Evolutionary conservation across 2,329 filamentous ascomycete genomes (phyloP).

Genomic region (Colletotrichum aenigma): DNA sequence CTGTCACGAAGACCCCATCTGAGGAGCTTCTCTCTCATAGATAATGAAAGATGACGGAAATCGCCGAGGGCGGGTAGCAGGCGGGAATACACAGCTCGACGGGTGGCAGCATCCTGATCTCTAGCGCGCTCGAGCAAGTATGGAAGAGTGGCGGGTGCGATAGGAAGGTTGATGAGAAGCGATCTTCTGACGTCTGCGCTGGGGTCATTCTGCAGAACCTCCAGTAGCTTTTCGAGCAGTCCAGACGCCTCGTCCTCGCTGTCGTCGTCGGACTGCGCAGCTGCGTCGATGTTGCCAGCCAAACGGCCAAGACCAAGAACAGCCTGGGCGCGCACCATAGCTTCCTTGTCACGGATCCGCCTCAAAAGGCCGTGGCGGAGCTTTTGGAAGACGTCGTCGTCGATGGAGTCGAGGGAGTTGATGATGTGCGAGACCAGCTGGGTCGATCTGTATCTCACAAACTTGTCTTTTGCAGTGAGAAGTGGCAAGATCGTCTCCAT

Average conservation of each 20-base stretch:
- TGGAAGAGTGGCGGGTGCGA: slow-evolving; percentile 80
- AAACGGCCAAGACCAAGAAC: slow-evolving; percentile 88
- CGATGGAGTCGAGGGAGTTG: slow-evolving; percentile 89
- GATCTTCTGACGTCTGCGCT: slow-evolving; percentile 92
- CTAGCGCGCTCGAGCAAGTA: slow-evolving; percentile 89
- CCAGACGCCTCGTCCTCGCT: slow-evolving; percentile 69
- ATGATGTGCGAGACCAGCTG: slow-evolving; percentile 91
- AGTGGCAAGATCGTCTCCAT: slow-evolving; percentile 76
- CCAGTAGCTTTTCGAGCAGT: slow-evolving; percentile 81
- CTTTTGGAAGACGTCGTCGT: slow-evolving; percentile 87
- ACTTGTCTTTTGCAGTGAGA: slow-evolving; percentile 89
- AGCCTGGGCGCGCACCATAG: slow-evolving; percentile 89
- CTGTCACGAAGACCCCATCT: slow-evolving; percentile 94
- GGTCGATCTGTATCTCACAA: slow-evolving; percentile 85
- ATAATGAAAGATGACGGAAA: slow-evolving; percentile 90
- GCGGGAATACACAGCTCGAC: slow-evolving; percentile 84
- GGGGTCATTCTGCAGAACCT: slow-evolving; percentile 91
- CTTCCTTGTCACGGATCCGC: slow-evolving; percentile 91
- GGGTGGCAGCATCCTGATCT: slow-evolving; percentile 84
- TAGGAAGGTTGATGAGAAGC: slow-evolving; percentile 87
- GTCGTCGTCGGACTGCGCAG: slow-evolving; percentile 72
- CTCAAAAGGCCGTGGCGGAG: slow-evolving; percentile 81
- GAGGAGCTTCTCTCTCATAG: slow-evolving; percentile 93
- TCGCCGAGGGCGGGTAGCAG: slow-evolving; percentile 89
- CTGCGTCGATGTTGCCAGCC: slow-evolving; percentile 77